Evolutionary conservation across 345 rosid species (phyloP), one percentile per base, ranked within the genome.

Genomic region (Salix caprea): DNA sequence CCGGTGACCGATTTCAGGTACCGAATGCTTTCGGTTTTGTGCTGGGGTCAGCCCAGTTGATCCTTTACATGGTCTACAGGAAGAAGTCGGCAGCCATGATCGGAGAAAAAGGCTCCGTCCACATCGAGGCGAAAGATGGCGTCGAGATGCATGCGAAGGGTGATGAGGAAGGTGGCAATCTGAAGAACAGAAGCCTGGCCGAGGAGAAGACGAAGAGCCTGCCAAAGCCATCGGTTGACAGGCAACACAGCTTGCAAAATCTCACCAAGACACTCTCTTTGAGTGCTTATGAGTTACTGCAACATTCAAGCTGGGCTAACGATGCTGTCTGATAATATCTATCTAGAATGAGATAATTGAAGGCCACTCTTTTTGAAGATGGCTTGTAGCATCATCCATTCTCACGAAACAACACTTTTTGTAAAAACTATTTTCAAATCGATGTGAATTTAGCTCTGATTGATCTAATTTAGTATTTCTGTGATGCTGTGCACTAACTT

Each of bases 21-120:
- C 94, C 94, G 61, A 88, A 84, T 58, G 83, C 81, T 10, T 56
- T 74, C 0, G 94, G 92, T 5, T 87, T 88, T 70, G 67, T 82
- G 37, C 23, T 90, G 70, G 90, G 94, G 7, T 76, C 83, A 16
- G 84, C 83, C 4, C 94, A 90, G 65, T 67, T 90, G 79, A 87
- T 87, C 23, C 69, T 90, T 18, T 88, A 88, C 34, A 23, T 65
- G 15, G 74, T 78, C 1, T 87, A 87, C 83, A 88, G 75, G 76
- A 80, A 76, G 71, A 82, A 84, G 75, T 40, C 88, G 2, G 16
- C 0, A 5, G 50, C 84, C 24, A 2, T 68, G 23, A 65, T 54
- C 34, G 78, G 70, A 69, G 85, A 79, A 71, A 86, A 77, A 73
- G 76, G 87, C 12, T 79, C 85, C n/a, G 78, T 73, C 42, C 75